These are phyloP conservation scores for Myxozyma mucilagina DNA, from an alignment of 805 yeast genomes.

Conservation along the genomic window DNA sequence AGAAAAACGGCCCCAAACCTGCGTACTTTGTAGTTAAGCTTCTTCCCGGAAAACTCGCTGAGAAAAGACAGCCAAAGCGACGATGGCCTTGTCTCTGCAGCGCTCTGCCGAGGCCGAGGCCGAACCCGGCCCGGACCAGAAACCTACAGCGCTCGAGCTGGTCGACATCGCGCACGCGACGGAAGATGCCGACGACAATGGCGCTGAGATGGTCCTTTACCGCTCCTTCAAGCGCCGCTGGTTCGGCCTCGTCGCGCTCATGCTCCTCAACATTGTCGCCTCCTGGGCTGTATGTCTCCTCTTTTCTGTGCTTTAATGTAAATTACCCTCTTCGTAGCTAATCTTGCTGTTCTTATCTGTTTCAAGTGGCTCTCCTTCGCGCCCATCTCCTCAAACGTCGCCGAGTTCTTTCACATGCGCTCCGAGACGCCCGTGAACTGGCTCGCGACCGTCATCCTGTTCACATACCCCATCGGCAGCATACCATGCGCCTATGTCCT, in stretches of 20 bases:
- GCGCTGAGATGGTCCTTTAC: slow-evolving; percentile 20
- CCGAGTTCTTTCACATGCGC: slow-evolving; percentile 31
- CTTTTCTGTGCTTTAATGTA: not conserved
- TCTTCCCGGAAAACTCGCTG: no score
- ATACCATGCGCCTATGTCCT: slow-evolving; percentile 37
- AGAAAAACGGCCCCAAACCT: no score
- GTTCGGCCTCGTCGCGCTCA: slow-evolving; percentile 38
- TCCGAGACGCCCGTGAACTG: slow-evolving; percentile 39
- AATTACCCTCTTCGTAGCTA: no score
- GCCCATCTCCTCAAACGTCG: slow-evolving; percentile 37
- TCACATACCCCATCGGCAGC: slow-evolving; percentile 36
- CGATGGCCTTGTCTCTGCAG: no score
- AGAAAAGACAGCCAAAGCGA: no score
- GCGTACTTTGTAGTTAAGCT: no score
- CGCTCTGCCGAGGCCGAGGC: no score
- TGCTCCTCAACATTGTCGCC: slow-evolving; percentile 36
- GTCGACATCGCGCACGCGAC: not conserved
- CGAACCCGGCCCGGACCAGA: not conserved
- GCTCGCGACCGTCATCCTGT: slow-evolving; percentile 40
- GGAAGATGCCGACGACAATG: not conserved
- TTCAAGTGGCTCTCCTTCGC: slow-evolving; percentile 39
- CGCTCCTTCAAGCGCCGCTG: slow-evolving; percentile 39
- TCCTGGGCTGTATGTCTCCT: slow-evolving; percentile 38
- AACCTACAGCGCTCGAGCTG: not conserved
- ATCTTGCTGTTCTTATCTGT: no score